Evolutionary conservation across 306 rosid genomes (phyloP).

Genomic region (Rosa multiflora): DNA sequence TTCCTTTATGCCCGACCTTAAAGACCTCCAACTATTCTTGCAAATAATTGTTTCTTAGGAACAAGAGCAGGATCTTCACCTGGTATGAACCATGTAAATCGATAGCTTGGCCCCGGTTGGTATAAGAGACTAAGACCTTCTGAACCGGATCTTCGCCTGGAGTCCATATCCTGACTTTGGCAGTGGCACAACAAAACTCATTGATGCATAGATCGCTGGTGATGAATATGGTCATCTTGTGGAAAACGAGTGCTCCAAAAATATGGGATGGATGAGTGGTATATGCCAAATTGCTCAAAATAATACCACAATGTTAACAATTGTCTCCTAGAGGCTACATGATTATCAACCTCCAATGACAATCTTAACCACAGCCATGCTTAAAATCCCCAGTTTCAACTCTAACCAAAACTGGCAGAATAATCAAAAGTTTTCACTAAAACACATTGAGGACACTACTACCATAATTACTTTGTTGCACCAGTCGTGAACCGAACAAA

Average conservation of each 20-base stretch:
- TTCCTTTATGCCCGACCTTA: background rate
- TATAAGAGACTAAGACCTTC: too few species aligned
- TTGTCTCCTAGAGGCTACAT: background rate
- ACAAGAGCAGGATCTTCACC: background rate
- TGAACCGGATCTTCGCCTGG: background rate
- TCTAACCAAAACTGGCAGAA: background rate
- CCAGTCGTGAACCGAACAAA: background rate
- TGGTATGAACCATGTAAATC: background rate
- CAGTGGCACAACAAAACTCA: background rate
- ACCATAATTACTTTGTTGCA: background rate
- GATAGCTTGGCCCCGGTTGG: too few species aligned
- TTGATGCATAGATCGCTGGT: background rate
- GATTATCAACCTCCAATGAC: background rate
- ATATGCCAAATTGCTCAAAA: too few species aligned
- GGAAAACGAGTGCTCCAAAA: too few species aligned
- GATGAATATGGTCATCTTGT: too few species aligned
- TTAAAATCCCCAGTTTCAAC: background rate
- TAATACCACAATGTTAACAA: background rate
- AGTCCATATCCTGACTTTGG: background rate
- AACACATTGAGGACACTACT: background rate
- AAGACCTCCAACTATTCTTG: background rate
- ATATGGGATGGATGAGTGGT: background rate
- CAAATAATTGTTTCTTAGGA: background rate
- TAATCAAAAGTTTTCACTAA: background rate
- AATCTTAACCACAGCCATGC: background rate